These are phyloP conservation scores for Syzygium malaccense DNA, from an alignment of 441 rosid species.

Conservation along the genomic window DNA sequence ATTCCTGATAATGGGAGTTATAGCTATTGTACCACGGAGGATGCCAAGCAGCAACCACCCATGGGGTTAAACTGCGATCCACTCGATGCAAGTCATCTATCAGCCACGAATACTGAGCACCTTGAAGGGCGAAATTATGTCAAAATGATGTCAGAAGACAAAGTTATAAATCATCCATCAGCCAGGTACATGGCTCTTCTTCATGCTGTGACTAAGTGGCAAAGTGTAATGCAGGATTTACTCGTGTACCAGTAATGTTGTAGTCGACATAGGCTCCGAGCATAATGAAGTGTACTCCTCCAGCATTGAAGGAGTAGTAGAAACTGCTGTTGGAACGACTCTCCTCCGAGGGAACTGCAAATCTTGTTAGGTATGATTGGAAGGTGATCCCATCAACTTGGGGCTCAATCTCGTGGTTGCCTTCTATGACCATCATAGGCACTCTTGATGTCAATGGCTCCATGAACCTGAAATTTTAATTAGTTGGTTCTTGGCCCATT, in stretches of 20 bases:
- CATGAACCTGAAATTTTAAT: constrained; percentile 39
- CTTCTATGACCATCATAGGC: constrained; percentile 57
- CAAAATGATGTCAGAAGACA: background rate
- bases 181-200: background rate
- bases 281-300: constrained; percentile 52
- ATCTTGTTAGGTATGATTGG: constrained; percentile 49
- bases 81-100: constrained; percentile 36
- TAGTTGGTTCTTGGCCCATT: background rate
- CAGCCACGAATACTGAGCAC: constrained; percentile 45
- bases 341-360: constrained; percentile 49
- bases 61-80: constrained; percentile 45
- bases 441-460: constrained; percentile 49
- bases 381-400: constrained; percentile 42
- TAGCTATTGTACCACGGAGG: constrained; percentile 63
- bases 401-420: constrained; percentile 60
- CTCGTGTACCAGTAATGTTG: constrained; percentile 32
- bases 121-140: background rate
- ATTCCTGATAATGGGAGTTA: constrained; percentile 47
- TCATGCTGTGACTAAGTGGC: background rate
- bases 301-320: constrained; percentile 59
- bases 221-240: background rate
- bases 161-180: background rate
- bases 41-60: constrained; percentile 56
- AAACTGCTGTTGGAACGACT: constrained; percentile 45
- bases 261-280: constrained; percentile 54